Conservation (phyloP, 176 grass and related monocot genomes). For the Triticum turgidum region DNA sequence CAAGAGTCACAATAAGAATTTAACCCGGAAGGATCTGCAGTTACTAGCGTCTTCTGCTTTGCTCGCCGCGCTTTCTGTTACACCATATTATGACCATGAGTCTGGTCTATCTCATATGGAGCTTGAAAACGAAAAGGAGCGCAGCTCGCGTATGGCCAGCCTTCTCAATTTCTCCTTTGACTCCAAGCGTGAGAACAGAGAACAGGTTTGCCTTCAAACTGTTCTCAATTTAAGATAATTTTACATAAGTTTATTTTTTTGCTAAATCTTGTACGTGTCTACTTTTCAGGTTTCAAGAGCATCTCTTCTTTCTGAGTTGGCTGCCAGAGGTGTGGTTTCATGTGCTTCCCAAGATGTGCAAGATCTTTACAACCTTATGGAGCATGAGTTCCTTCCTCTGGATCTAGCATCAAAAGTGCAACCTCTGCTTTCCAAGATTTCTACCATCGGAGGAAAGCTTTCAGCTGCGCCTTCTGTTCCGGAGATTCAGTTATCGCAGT, state of each 20-base stretch:
- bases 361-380: constrained; percentile 89
- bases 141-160: constrained; percentile 67
- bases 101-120: constrained; percentile 84
- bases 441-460: constrained; percentile 82
- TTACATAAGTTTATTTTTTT: not conserved
- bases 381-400: constrained; percentile 78
- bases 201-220: constrained; percentile 55
- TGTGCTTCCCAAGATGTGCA: constrained; percentile 94
- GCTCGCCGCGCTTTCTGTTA: constrained; percentile 77
- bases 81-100: constrained; percentile 60
- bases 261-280: not conserved
- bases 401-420: constrained; percentile 77
- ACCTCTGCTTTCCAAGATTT: constrained; percentile 80
- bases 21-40: constrained; percentile 88
- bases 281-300: constrained; percentile 86
- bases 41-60: constrained; percentile 91
- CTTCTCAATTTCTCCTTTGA: constrained; percentile 89
- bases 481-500: constrained; percentile 74
- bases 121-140: constrained; percentile 90
- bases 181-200: constrained; percentile 75
- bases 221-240: not conserved
- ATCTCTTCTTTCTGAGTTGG: constrained; percentile 78
- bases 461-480: constrained; percentile 85
- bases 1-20: constrained; percentile 93
- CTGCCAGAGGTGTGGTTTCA: constrained; percentile 76